Percentiles rank a stretch among this genome's conserved stretches.
Evolutionary conservation across 1,284 basidiomycete genomes (phyloP).

Genomic region (Sutorius eximius): DNA sequence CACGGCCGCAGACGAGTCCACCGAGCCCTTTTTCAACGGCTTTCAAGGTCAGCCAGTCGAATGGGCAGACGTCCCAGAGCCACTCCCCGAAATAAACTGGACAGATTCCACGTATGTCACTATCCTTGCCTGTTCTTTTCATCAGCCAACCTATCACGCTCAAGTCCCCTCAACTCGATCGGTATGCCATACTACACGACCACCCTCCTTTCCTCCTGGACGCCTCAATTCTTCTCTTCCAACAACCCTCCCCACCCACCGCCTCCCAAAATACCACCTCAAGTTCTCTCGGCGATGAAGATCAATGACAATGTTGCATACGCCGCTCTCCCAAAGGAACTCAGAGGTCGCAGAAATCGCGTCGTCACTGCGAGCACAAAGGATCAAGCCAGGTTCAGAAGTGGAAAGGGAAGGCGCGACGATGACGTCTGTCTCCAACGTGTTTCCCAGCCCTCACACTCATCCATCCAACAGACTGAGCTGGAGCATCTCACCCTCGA

Average conservation of each 20-base stretch:
- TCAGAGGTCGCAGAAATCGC: slow-evolving; percentile 77
- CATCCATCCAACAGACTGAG: slow-evolving; percentile 40
- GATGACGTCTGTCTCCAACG: slow-evolving; percentile 36
- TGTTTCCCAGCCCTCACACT: not conserved
- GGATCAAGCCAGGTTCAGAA: slow-evolving; percentile 76
- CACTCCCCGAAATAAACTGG: slow-evolving; percentile 78
- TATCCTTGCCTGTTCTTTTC: not conserved
- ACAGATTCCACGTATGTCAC: slow-evolving; percentile 69
- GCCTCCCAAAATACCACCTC: slow-evolving; percentile 75
- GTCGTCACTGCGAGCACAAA: slow-evolving; percentile 55
- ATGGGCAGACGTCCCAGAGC: slow-evolving; percentile 77
- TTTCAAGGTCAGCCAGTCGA: slow-evolving; percentile 83
- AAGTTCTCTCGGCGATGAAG: slow-evolving; percentile 78
- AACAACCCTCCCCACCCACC: slow-evolving; percentile 54
- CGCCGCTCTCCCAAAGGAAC: slow-evolving; percentile 80
- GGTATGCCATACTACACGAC: slow-evolving; percentile 88
- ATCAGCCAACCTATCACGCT: not conserved
- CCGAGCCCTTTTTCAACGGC: slow-evolving; percentile 77
- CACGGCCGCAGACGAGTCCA: slow-evolving; percentile 68
- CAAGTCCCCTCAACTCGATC: slow-evolving; percentile 83
- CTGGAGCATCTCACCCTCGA: slow-evolving; percentile 50
- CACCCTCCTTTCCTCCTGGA: slow-evolving; percentile 81
- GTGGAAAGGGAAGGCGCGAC: slow-evolving; percentile 61
- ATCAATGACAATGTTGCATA: slow-evolving; percentile 89
- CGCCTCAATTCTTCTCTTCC: slow-evolving; percentile 50